Base-by-base conservation (phyloP, 1,284 basidiomycete genomes). In the Pseudozyma hubeiensis region DNA sequence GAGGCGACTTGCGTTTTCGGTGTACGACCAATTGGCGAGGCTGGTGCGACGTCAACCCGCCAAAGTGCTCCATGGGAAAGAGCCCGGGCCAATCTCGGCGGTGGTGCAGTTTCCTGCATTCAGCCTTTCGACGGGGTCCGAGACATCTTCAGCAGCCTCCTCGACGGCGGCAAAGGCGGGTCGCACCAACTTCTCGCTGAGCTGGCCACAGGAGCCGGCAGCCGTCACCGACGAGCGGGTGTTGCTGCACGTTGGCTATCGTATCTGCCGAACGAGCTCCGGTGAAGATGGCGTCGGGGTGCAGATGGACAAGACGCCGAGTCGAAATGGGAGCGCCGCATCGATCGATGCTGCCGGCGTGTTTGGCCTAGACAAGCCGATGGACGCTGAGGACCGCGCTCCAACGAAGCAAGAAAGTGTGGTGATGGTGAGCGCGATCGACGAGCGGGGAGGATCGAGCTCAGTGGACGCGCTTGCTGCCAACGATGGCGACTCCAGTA, bases 71-170 rank as follows among this genome's bases (percentile, higher is more conserved):
- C 72, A 75, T 48, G 62, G 65, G 16, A 51, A 54, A 7, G 72
- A 75, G 33, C 16, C 37, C 5, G 66, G 65, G 8, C 49, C 63
- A 13, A 54, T 63, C 7, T 65, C 59, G 17, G 75, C 65, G 16
- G 34, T 63, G 39, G 61, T 78, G 13, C 74, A 67, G 49, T 81
- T 67, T 13, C 79, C 78, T 7, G 55, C 62, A 0, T 81, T 79
- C 8, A 61, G 63, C 17, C 44, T 75, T n/a, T 44, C 54, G 29
- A 56, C 46, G 5, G 57, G 4, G 2, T 40, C 40, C 4, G 57
- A 45, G 5, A 24, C 40, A 5, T 13, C 3, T 35, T 16, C 39
- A 13, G 10, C 19, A 43, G 11, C 29, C 16, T 14, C 16, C 11
- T 31, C 45, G 30, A 3, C 24, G 10, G 16, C 13, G 14, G 29